Conservation (phyloP, 2,329 filamentous ascomycete genomes). For the Ophiostoma australiae region DNA sequence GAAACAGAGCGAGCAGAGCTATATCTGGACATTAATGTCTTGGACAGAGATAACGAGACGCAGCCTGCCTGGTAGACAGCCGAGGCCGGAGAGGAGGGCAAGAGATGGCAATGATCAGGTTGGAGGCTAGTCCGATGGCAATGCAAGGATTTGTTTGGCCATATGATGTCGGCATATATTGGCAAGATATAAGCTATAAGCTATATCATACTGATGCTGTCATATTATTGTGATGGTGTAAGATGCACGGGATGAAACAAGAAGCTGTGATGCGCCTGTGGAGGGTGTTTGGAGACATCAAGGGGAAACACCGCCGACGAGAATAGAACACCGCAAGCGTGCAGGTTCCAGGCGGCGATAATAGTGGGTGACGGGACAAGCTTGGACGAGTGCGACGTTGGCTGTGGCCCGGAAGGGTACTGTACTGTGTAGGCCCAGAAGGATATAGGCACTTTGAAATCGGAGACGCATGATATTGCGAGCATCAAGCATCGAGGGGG, state of each 20-base stretch:
- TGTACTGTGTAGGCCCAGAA: neutral
- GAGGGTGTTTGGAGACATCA: neutral
- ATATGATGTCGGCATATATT: neutral
- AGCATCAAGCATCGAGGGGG: neutral
- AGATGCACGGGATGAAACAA: neutral
- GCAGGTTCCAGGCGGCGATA: neutral
- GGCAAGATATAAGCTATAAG: no score
- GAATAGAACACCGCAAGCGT: neutral
- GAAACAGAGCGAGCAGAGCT: neutral
- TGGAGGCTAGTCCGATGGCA: neutral
- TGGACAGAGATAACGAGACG: neutral
- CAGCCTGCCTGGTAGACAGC: neutral
- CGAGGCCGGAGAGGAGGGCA: slow-evolving; percentile 7
- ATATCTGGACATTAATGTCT: neutral
- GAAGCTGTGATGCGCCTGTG: neutral
- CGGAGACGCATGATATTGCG: neutral
- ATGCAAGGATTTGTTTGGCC: neutral
- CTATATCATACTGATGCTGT: neutral
- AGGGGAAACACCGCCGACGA: neutral
- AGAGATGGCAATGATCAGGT: neutral
- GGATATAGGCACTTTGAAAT: neutral
- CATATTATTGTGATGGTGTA: neutral
- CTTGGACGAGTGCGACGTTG: neutral
- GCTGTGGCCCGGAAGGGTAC: neutral
- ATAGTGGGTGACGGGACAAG: neutral